Conservation (phyloP, 1,139 yeast genomes). For the Suhomyces chickasaworum region DNA sequence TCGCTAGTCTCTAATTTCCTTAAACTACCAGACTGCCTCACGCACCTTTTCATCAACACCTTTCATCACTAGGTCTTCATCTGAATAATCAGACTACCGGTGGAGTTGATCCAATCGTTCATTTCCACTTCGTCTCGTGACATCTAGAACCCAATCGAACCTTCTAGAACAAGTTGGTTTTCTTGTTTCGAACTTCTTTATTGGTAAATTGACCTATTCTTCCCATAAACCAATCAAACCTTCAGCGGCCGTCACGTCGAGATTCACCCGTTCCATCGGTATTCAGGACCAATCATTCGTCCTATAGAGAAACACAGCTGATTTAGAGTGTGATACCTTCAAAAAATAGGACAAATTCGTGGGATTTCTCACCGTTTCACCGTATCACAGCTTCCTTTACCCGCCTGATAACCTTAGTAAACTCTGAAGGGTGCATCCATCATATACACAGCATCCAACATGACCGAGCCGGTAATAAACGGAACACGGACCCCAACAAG, state of each 20-base stretch:
- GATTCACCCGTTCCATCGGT: constrained; percentile 1
- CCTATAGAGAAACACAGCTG: background rate
- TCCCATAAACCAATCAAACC: background rate
- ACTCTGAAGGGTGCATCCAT: background rate
- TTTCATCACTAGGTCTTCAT: constrained; percentile 2
- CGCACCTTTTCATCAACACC: constrained; percentile 2
- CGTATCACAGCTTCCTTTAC: no score
- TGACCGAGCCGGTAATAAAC: constrained; percentile 1
- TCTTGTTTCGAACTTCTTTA: background rate
- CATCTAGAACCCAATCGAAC: background rate
- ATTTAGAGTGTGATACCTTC: background rate
- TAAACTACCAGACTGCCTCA: background rate
- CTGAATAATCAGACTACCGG: background rate
- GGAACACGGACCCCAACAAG: constrained; percentile 2
- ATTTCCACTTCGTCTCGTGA: background rate
- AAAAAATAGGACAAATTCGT: background rate
- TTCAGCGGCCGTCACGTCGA: background rate
- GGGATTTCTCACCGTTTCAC: background rate
- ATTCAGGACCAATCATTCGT: constrained; percentile 1
- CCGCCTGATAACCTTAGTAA: no score
- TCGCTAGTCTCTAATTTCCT: background rate
- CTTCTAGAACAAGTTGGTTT: background rate
- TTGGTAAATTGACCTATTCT: background rate
- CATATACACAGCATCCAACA: background rate
- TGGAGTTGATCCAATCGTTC: constrained; percentile 4